These are phyloP conservation scores for Aphanomyces invadans DNA, from an alignment of 352 stramenopile species.

Conservation along the genomic window DNA sequence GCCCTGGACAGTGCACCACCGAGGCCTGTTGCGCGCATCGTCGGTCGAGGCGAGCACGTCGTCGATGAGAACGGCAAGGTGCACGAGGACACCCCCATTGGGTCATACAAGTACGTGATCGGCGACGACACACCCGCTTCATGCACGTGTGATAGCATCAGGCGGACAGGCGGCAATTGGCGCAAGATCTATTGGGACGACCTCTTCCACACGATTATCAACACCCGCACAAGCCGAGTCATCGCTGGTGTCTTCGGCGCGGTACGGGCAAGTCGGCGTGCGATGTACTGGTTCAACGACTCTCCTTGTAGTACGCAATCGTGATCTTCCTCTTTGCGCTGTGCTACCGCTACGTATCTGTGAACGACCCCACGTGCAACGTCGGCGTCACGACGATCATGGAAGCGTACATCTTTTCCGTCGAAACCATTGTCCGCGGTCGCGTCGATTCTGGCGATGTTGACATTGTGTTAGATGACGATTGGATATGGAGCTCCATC, in stretches of 20 bases:
- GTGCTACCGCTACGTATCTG: conserved; percentile 61
- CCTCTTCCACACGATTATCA: conserved; percentile 81
- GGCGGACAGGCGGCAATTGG: conserved; percentile 68
- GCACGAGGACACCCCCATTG: neutral
- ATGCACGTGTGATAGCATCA: conserved; percentile 35
- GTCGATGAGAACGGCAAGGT: neutral
- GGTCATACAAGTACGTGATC: conserved; percentile 18
- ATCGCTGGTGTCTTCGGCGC: conserved; percentile 66
- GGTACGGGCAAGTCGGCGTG: conserved; percentile 29
- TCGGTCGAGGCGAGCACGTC: neutral
- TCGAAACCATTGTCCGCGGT: conserved; percentile 81
- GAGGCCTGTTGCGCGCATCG: neutral
- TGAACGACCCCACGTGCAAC: conserved; percentile 53
- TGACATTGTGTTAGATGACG: conserved; percentile 51
- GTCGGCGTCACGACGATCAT: conserved; percentile 66
- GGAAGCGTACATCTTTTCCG: conserved; percentile 80
- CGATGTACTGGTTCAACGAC: too few relatives aligned
- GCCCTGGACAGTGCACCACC: neutral
- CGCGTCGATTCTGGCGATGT: neutral
- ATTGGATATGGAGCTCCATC: conserved; percentile 79
- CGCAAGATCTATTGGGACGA: conserved; percentile 78
- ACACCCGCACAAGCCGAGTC: conserved; percentile 75
- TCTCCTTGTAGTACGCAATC: conserved; percentile 51
- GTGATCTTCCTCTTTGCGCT: conserved; percentile 77
- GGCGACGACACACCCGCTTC: neutral